Evolutionary conservation across 2,329 filamentous ascomycete genomes (phyloP), one percentile per base, ranked within the genome.

Genomic region (Beauveria medogensis): DNA sequence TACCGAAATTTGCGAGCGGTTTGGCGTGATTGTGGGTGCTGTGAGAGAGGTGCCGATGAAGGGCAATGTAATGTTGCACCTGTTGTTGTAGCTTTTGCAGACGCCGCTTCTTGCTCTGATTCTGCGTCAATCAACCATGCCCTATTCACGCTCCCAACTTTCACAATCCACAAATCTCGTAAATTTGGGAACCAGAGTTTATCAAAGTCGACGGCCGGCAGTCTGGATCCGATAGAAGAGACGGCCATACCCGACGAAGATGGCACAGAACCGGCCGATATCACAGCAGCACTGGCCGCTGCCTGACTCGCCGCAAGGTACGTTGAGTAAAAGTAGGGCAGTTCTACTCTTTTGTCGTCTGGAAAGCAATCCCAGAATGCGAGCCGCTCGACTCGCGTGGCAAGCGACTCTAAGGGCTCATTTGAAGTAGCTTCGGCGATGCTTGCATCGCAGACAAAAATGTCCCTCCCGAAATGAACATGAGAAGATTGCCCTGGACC

Each of bases 331-430:
- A 67, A 70, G 24, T 67, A 66, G 9, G 70, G 71, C 3, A 68
- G 66, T 48, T 73, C 71, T 24, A 75, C 69, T 44, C 69, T 68
- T 5, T 69, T 70, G 48, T 75, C 74, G 61, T 75, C 73, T 1
- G 73, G 73, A 60, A 73, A 73, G 63, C 73, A 75, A 63, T 75
- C 73, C 73, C 73, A 75, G 52, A 74, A 75, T 12, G 71, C 73
- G 37, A 75, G 64, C 46, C 71, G 69, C 62, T 70, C 69, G 59
- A 74, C 68, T 28, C 67, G 67, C 20, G 70, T 69, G 1, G 72
- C 73, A 37, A 75, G 64, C 16, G 68, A 64, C 50, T 75, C 73
- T 24, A 75, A 65, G 20, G 69, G 69, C 46, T 68, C 64, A 41
- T 72, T 69, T 44, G 67, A 64, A 28, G 65, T 68, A 58, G 71